These are phyloP conservation scores for Ambrosia hybrid DNA, from an alignment of 140 eudicot species.

Conservation along the genomic window DNA sequence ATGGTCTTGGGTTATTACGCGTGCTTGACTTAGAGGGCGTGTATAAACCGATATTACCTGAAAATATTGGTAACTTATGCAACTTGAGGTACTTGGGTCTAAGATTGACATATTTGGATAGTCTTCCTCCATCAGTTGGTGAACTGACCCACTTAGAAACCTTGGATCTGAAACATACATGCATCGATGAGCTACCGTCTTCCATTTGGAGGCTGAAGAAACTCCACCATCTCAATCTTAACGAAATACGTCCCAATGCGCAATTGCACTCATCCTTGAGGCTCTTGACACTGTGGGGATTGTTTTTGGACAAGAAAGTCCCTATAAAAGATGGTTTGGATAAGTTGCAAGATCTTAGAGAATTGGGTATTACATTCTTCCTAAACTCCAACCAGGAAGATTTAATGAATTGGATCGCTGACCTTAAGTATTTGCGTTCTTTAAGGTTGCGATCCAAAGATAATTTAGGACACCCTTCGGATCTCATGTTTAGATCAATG, in stretches of 20 bases:
- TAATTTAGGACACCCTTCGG: constrained; percentile 32
- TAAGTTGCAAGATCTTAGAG: constrained; percentile 38
- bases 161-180: constrained; percentile 55
- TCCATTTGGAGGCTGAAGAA: constrained; percentile 51
- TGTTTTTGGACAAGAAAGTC: constrained; percentile 39
- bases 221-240: constrained; percentile 56
- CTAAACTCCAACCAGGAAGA: constrained; percentile 27
- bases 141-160: constrained; percentile 52
- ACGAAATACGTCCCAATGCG: constrained; percentile 35
- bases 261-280: constrained; percentile 16
- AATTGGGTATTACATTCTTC: constrained; percentile 46
- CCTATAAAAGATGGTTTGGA: constrained; percentile 33
- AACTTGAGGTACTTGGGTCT: constrained; percentile 67
- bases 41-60: constrained; percentile 63
- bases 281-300: constrained; percentile 58
- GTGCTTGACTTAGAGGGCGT: constrained; percentile 77
- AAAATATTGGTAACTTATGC: constrained; percentile 47
- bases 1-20: constrained; percentile 49
- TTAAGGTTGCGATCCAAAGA: constrained; percentile 46
- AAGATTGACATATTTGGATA: constrained; percentile 54
- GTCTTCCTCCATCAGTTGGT: constrained; percentile 56
- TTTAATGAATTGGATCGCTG: constrained; percentile 41
- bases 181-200: constrained; percentile 45
- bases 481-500: constrained; percentile 35
- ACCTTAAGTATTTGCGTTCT: constrained; percentile 21